A percentile compares a stretch with the other conserved stretches of the same genome.
These are phyloP conservation scores for Candida dubliniensis DNA, from an alignment of 1,139 yeast genomes.

Conservation along the genomic window DNA sequence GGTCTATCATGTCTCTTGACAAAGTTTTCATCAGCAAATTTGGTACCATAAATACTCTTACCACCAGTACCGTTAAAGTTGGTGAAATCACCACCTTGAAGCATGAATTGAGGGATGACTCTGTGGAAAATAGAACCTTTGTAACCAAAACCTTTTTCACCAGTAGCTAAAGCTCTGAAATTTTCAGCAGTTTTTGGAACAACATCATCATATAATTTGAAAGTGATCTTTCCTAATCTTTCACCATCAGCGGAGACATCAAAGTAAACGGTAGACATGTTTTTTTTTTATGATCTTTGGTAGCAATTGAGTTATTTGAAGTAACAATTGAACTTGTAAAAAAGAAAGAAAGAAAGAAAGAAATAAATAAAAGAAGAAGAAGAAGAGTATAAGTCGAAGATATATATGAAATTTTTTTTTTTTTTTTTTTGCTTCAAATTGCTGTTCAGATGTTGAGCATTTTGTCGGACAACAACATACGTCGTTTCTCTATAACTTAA, in stretches of 20 bases:
- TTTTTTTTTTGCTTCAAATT: not conserved
- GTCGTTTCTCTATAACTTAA: too few relatives aligned
- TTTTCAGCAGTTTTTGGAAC: conserved; percentile 98
- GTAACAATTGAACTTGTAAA: not conserved
- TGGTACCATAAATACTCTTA: conserved; percentile 95
- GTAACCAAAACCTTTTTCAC: conserved; percentile 97
- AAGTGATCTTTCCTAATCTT: conserved; percentile 35
- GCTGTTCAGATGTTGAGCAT: too few relatives aligned
- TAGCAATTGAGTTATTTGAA: conserved; percentile 5
- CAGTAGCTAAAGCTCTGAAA: conserved; percentile 96
- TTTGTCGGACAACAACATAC: too few relatives aligned
- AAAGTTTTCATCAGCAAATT: conserved; percentile 96
- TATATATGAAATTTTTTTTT: not conserved
- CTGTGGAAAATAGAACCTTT: conserved; percentile 94
- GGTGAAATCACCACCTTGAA: conserved; percentile 99
- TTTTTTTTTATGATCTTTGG: conserved; percentile 3
- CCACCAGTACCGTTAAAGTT: conserved; percentile 96
- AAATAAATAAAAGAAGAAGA: conserved; percentile 37
- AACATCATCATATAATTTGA: conserved; percentile 82
- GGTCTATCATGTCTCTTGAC: conserved; percentile 81
- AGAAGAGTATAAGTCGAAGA: conserved; percentile 1
- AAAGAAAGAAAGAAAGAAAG: conserved; percentile 1
- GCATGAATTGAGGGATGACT: conserved; percentile 97
- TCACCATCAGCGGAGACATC: conserved; percentile 70
- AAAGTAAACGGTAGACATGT: conserved; percentile 68